Conservation (phyloP, 805 yeast species). For the Candida khao-thaluensis region DNA sequence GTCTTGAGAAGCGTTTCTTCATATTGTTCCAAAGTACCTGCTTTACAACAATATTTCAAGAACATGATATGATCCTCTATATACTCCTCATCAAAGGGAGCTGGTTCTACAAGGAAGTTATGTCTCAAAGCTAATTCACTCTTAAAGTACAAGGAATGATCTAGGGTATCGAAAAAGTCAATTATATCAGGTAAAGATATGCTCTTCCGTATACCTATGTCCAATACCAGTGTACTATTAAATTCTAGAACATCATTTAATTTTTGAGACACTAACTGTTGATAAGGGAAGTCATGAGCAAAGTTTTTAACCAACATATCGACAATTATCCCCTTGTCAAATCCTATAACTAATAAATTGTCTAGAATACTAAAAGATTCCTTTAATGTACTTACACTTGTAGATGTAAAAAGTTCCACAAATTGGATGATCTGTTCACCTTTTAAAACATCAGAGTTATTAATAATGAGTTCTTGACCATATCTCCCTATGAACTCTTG, state of each 20-base stretch:
- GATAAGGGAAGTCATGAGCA: slow-evolving; percentile 11
- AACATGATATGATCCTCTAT: slow-evolving; percentile 10
- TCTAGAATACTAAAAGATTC: slow-evolving; percentile 18
- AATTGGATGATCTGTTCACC: slow-evolving; percentile 45
- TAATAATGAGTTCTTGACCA: slow-evolving; percentile 42
- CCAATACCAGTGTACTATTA: not conserved
- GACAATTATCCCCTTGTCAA: slow-evolving; percentile 15
- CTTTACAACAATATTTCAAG: slow-evolving; percentile 4
- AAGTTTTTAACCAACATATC: slow-evolving; percentile 9
- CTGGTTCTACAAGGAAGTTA: not conserved
- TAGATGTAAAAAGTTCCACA: slow-evolving; percentile 59
- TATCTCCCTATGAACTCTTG: slow-evolving; percentile 85
- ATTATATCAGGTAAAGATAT: not conserved
- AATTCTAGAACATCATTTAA: slow-evolving; percentile 5
- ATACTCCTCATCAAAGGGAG: slow-evolving; percentile 5
- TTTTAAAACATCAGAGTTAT: slow-evolving; percentile 14
- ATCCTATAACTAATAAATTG: slow-evolving; percentile 24
- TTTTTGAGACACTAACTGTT: slow-evolving; percentile 9
- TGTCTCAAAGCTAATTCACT: slow-evolving; percentile 8
- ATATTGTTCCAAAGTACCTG: not conserved
- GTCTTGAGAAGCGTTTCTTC: not conserved
- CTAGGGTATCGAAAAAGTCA: not conserved
- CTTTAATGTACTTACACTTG: slow-evolving; percentile 21
- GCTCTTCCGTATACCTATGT: slow-evolving; percentile 1
- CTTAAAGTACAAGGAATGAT: slow-evolving; percentile 11